Conservation (phyloP, 2,329 filamentous ascomycete species). For the Hypoxylon sp. region DNA sequence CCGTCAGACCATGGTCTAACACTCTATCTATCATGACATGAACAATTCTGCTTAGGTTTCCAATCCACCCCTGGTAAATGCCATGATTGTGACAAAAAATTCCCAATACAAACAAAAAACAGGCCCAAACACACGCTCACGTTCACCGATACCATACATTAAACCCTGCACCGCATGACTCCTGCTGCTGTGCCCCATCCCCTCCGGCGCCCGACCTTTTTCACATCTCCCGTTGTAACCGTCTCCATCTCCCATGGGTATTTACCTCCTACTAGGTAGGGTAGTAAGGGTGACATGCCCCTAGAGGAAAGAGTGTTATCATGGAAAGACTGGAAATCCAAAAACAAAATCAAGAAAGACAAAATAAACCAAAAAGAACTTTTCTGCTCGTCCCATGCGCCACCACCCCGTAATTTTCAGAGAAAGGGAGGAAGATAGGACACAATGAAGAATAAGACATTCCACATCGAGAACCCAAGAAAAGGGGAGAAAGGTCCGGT, state of each 20-base stretch:
- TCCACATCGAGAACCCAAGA: constrained; percentile 1
- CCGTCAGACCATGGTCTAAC: constrained; percentile 24
- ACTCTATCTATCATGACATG: constrained; percentile 33
- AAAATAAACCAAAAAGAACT: constrained; percentile 34
- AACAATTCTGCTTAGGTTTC: constrained; percentile 12
- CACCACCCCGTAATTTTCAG: constrained; percentile 24
- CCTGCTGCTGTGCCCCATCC: constrained; percentile 9
- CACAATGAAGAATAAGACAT: constrained; percentile 21
- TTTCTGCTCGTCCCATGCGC: constrained; percentile 38
- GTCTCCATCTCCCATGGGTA: not conserved
- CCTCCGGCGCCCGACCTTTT: constrained; percentile 3
- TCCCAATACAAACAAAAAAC: constrained; percentile 16
- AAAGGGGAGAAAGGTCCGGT: constrained; percentile 14
- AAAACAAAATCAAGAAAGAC: constrained; percentile 12
- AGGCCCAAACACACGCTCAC: constrained; percentile 42
- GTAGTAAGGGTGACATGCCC: constrained; percentile 7
- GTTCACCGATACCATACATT: constrained; percentile 29
- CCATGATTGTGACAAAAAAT: constrained; percentile 21
- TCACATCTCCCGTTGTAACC: constrained; percentile 3
- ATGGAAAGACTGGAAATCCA: constrained; percentile 4
- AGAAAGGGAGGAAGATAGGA: constrained; percentile 1
- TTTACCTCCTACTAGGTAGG: not conserved
- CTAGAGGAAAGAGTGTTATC: not conserved
- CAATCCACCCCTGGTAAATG: constrained; percentile 13
- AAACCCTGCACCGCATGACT: constrained; percentile 27